Conservation (phyloP, 2,329 filamentous ascomycete genomes). For the Botrytis hyacinthi region DNA sequence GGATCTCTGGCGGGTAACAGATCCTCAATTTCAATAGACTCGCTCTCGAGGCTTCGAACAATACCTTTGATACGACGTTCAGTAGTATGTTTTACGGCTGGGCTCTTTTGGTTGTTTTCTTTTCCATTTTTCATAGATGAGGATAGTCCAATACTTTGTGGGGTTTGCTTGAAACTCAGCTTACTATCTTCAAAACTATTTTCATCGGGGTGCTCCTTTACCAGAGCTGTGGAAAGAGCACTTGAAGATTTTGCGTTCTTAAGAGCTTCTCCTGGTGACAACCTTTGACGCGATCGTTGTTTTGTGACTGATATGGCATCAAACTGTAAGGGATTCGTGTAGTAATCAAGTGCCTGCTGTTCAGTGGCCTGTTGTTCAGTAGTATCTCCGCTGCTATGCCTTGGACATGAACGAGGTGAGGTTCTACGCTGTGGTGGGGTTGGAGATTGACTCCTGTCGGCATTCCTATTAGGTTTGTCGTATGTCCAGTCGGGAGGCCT, state of each 20-base stretch:
- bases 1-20: neutral
- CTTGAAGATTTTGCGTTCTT: slow-evolving; percentile 13
- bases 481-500: slow-evolving; percentile 42
- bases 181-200: neutral
- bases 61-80: neutral
- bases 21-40: neutral
- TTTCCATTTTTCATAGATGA: neutral
- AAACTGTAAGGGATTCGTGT: neutral
- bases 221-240: slow-evolving; percentile 17
- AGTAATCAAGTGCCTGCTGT: neutral
- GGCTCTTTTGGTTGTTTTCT: neutral
- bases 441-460: slow-evolving; percentile 39
- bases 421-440: slow-evolving; percentile 40
- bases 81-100: neutral
- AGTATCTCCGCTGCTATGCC: neutral
- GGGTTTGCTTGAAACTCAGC: slow-evolving; percentile 1
- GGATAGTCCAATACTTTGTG: neutral
- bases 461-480: slow-evolving; percentile 26
- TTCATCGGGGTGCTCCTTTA: slow-evolving; percentile 18
- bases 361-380: neutral
- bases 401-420: neutral
- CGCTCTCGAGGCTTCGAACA: slow-evolving; percentile 3
- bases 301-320: slow-evolving; percentile 32
- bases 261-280: slow-evolving; percentile 5
- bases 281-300: slow-evolving; percentile 20